These are phyloP conservation scores for Annulohypoxylon maeteangense DNA, from an alignment of 495 filamentous ascomycete species.

Conservation along the genomic window DNA sequence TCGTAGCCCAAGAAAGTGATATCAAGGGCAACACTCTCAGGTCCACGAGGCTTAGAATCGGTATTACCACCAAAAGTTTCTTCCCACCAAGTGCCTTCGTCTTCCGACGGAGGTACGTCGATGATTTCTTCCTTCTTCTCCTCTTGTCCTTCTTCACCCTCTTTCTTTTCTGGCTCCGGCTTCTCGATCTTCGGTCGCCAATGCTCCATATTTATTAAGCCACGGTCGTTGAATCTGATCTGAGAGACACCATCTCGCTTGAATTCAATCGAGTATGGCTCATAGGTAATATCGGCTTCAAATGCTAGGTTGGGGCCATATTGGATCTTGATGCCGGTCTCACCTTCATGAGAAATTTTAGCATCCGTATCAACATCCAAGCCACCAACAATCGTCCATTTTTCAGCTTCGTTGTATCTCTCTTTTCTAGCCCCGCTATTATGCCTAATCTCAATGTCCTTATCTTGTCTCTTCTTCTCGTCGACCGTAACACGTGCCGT, in stretches of 20 bases:
- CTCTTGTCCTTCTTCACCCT: constrained; percentile 57
- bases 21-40: constrained; percentile 90
- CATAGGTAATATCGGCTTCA: constrained; percentile 82
- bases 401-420: constrained; percentile 88
- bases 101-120: constrained; percentile 57
- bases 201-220: constrained; percentile 91
- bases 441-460: constrained; percentile 87
- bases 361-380: constrained; percentile 74
- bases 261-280: constrained; percentile 87
- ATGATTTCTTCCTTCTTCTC: constrained; percentile 57
- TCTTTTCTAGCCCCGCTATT: constrained; percentile 87
- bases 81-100: constrained; percentile 97
- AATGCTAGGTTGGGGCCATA: constrained; percentile 83
- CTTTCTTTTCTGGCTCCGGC: constrained; percentile 62
- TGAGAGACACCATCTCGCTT: constrained; percentile 83
- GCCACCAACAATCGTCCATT: constrained; percentile 87
- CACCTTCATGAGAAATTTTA: constrained; percentile 65
- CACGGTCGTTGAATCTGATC: constrained; percentile 86
- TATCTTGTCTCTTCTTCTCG: constrained; percentile 88
- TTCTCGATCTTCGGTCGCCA: constrained; percentile 91
- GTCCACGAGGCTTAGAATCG: constrained; percentile 87
- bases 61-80: constrained; percentile 94
- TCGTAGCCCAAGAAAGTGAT: constrained; percentile 91
- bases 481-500: constrained; percentile 87
- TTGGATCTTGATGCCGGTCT: constrained; percentile 75